Percentiles rank a stretch among this genome's conserved stretches.
Conservation (phyloP, 768 basidiomycete species). For the Lactarius hatsudake region DNA sequence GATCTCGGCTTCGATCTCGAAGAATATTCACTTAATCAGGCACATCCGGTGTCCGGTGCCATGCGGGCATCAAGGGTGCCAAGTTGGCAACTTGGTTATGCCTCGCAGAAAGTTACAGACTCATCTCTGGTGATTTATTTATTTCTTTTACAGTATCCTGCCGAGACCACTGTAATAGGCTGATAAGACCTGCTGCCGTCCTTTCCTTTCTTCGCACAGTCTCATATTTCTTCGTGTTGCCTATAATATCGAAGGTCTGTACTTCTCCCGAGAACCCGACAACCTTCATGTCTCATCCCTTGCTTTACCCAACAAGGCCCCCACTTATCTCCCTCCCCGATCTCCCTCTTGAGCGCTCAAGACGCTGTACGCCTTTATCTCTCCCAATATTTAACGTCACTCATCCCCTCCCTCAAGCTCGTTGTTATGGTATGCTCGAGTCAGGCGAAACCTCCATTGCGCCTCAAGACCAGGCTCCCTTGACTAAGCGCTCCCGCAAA, state of each 20-base stretch:
- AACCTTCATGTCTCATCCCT: conserved; percentile 26
- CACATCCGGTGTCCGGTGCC: conserved; percentile 24
- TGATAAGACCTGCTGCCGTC: conserved; percentile 23
- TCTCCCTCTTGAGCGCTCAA: conserved; percentile 25
- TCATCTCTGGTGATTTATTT: conserved; percentile 13
- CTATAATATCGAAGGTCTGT: conserved; percentile 18
- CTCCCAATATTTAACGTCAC: conserved; percentile 22
- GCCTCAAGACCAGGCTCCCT: conserved; percentile 21
- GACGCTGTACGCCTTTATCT: conserved; percentile 17
- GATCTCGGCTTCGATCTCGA: conserved; percentile 23
- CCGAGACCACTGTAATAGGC: conserved; percentile 21
- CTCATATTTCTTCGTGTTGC: conserved; percentile 12
- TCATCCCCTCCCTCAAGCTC: conserved; percentile 21
- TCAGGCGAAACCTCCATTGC: conserved; percentile 27
- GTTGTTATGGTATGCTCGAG: conserved; percentile 27
- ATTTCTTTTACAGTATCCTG: conserved; percentile 12
- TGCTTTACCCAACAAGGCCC: conserved; percentile 24
- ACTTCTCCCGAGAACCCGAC: conserved; percentile 26
- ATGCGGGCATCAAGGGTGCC: conserved; percentile 19
- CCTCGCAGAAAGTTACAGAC: conserved; percentile 16
- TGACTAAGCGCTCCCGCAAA: conserved; percentile 26
- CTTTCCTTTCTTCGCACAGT: conserved; percentile 14
- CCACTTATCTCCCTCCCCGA: conserved; percentile 26
- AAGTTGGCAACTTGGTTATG: conserved; percentile 8
- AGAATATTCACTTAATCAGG: conserved; percentile 25